phyloP scores from a whole-genome alignment of 2,329 filamentous ascomycete species.

The Aspergillus sp. region DNA sequence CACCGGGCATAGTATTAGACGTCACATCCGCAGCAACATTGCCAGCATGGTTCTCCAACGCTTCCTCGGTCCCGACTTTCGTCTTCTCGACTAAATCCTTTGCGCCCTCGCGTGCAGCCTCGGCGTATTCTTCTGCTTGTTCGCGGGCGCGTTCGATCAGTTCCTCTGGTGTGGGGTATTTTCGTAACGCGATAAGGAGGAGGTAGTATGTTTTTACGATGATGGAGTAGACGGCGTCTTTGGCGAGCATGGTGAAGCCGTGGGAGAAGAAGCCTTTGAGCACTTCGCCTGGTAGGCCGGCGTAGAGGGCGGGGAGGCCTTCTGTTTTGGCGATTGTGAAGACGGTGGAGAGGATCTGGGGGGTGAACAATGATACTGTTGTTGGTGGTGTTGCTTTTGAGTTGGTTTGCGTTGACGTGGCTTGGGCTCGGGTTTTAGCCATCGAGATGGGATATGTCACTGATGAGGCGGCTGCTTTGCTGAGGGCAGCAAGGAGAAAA shows the following conservation, averaged over 20 bases:
- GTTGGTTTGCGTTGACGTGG: conserved; percentile 23
- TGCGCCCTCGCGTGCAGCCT: conserved; percentile 35
- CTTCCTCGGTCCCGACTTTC: conserved; percentile 20
- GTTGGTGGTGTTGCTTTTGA: conserved; percentile 12
- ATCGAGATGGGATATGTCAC: conserved; percentile 83
- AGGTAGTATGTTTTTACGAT: conserved; percentile 70
- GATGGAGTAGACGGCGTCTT: conserved; percentile 68
- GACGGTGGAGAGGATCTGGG: conserved; percentile 62
- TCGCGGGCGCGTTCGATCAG: conserved; percentile 34
- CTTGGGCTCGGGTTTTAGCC: conserved; percentile 75
- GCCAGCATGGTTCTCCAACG: conserved; percentile 14
- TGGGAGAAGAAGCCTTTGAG: conserved; percentile 81
- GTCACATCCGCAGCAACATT: conserved; percentile 9
- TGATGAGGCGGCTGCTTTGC: conserved; percentile 71
- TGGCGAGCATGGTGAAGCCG: conserved; percentile 81
- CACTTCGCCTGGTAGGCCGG: conserved; percentile 70
- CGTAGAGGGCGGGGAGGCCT: conserved; percentile 66
- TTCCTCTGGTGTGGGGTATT: conserved; percentile 40
- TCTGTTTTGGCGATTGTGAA: conserved; percentile 56
- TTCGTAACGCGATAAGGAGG: conserved; percentile 47
- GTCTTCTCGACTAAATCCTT: conserved; percentile 28
- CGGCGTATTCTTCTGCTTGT: conserved; percentile 37
- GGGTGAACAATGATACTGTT: conserved; percentile 14
- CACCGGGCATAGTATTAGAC: background rate
- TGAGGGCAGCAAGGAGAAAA: conserved; percentile 67